A percentile compares a stretch with the other conserved stretches of the same genome.
Conservation (phyloP, 2,329 filamentous ascomycete species). For the Botrytis fabae region DNA sequence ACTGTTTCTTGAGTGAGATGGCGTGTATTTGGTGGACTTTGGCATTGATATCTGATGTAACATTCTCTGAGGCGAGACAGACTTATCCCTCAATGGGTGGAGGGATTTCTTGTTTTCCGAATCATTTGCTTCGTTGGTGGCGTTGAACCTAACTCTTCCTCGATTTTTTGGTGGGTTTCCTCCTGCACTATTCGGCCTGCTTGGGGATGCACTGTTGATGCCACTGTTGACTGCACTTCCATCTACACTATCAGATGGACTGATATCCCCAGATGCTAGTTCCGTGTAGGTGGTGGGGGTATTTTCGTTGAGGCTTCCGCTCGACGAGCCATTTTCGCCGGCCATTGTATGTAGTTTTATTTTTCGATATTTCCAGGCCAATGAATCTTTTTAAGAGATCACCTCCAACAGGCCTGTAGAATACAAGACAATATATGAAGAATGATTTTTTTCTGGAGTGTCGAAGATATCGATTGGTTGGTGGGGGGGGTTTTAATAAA, state of each 20-base stretch:
- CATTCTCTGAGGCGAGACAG: conserved; percentile 24
- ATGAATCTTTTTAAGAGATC: conserved; percentile 1
- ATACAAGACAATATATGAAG: conserved; percentile 4
- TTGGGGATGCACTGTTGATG: conserved; percentile 29
- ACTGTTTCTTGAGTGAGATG: conserved; percentile 36
- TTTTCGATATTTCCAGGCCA: background rate
- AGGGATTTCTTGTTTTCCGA: conserved; percentile 34
- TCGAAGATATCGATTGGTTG: conserved; percentile 4
- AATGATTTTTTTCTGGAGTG: background rate
- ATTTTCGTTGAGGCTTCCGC: conserved; percentile 12
- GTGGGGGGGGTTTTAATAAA: background rate
- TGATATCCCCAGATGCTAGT: background rate
- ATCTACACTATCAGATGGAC: conserved; percentile 7
- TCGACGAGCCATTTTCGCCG: conserved; percentile 4
- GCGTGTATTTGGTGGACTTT: conserved; percentile 28
- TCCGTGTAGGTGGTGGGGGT: conserved; percentile 8
- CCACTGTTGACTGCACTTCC: background rate
- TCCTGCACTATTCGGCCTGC: conserved; percentile 34
- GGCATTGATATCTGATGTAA: conserved; percentile 23
- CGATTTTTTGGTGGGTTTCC: conserved; percentile 26
- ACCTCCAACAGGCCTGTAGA: background rate
- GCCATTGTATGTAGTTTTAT: background rate
- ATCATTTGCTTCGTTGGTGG: conserved; percentile 40
- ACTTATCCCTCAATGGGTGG: conserved; percentile 33
- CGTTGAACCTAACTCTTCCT: conserved; percentile 40